A percentile compares a stretch with the other conserved stretches of the same genome.
Conservation (phyloP, 116 monocot genomes). For the Trichopus zeylanicus region DNA sequence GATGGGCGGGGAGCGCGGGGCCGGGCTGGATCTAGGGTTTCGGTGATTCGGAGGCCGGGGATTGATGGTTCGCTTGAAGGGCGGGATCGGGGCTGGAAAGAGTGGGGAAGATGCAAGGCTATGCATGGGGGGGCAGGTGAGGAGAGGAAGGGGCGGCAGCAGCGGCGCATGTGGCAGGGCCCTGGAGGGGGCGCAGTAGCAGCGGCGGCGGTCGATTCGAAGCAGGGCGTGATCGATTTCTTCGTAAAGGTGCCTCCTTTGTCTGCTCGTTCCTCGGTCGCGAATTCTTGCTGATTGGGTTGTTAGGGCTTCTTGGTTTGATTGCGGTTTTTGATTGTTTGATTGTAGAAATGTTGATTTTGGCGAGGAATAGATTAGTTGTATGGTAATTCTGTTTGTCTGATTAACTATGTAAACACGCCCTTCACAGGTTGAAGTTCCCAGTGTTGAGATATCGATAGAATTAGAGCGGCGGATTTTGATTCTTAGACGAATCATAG, state of each 20-base stretch:
- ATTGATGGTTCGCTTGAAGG: conserved; percentile 21
- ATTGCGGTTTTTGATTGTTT: background rate
- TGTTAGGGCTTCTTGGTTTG: too few relatives aligned
- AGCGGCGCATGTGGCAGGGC: conserved; percentile 44
- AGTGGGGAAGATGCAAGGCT: conserved; percentile 43
- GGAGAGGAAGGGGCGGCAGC: conserved; percentile 14
- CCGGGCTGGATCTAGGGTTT: background rate
- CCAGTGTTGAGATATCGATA: too few relatives aligned
- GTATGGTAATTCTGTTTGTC: too few relatives aligned
- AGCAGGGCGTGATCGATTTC: conserved; percentile 15
- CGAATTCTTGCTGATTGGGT: too few relatives aligned
- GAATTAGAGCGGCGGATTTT: too few relatives aligned
- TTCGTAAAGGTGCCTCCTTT: conserved; percentile 40
- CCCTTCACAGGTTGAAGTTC: too few relatives aligned
- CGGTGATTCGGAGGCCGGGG: background rate
- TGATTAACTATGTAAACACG: too few relatives aligned
- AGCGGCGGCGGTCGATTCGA: conserved; percentile 4
- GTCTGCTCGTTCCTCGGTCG: background rate
- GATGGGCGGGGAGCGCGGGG: background rate
- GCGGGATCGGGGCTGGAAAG: conserved; percentile 16
- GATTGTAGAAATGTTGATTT: too few relatives aligned
- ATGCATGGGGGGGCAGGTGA: conserved; percentile 57
- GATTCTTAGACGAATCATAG: too few relatives aligned
- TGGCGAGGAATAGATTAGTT: too few relatives aligned
- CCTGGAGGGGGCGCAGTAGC: conserved; percentile 15